A percentile compares a stretch with the other conserved stretches of the same genome.
phyloP scores from a whole-genome alignment of 2,329 filamentous ascomycete species.

The Fusarium sp. region DNA sequence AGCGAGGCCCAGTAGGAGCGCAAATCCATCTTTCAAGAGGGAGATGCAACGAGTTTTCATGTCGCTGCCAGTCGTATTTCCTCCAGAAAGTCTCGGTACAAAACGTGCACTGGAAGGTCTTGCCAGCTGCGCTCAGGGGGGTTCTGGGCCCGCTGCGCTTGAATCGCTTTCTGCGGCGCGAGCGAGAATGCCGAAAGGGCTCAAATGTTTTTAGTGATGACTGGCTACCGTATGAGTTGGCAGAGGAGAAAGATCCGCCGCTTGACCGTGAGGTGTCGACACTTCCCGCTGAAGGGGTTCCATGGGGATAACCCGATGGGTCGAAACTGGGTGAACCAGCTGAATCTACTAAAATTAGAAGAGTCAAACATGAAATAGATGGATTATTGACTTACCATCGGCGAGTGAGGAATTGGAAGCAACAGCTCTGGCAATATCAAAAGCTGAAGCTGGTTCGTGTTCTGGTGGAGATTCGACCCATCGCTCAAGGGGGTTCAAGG shows the following conservation, averaged over 20 bases:
- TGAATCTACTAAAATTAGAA: conserved; percentile 60
- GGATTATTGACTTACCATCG: conserved; percentile 40
- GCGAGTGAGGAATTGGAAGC: conserved; percentile 18
- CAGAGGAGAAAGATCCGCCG: conserved; percentile 55
- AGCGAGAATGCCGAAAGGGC: conserved; percentile 54
- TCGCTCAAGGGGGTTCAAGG: conserved; percentile 46
- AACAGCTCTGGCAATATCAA: conserved; percentile 46
- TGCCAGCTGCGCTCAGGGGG: not conserved
- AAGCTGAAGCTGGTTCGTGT: conserved; percentile 47
- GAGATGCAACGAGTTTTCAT: conserved; percentile 62
- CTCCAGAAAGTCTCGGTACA: conserved; percentile 60
- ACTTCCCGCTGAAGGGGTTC: conserved; percentile 65
- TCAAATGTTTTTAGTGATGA: conserved; percentile 54
- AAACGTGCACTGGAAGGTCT: conserved; percentile 57
- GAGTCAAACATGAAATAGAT: not conserved
- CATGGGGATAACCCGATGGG: conserved; percentile 53
- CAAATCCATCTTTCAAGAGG: conserved; percentile 63
- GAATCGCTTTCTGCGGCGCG: conserved; percentile 42
- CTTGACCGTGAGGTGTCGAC: conserved; percentile 67
- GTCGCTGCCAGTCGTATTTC: conserved; percentile 62
- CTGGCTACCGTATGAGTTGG: conserved; percentile 64
- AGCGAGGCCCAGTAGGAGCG: conserved; percentile 50
- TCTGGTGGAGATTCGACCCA: conserved; percentile 50
- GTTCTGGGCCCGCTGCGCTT: not conserved
- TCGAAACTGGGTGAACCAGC: conserved; percentile 61